Conservation (phyloP, 768 basidiomycete species). For the Chalciporus piperatus region DNA sequence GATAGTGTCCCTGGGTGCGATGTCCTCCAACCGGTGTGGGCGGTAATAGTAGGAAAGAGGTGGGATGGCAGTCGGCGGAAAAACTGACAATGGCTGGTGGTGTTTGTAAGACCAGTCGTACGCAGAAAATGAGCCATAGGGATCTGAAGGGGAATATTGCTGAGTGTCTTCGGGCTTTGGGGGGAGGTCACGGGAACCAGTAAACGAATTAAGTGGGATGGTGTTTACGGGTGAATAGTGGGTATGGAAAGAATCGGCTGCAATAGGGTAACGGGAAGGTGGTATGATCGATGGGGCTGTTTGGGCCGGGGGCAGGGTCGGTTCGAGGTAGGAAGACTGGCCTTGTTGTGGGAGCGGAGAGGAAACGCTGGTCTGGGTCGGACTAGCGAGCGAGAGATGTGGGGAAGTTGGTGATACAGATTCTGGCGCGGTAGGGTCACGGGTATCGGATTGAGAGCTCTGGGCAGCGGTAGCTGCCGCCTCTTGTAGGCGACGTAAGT, state of each 20-base stretch:
- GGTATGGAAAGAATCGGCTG: slow-evolving; percentile 63
- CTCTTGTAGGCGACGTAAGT: slow-evolving; percentile 77
- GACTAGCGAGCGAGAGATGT: slow-evolving; percentile 39
- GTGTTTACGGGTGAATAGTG: slow-evolving; percentile 45
- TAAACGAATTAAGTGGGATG: slow-evolving; percentile 36
- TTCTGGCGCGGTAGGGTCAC: slow-evolving; percentile 37
- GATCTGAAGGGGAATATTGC: slow-evolving; percentile 43
- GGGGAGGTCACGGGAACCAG: slow-evolving; percentile 39
- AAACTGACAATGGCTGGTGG: slow-evolving; percentile 47
- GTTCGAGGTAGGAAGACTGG: slow-evolving; percentile 48
- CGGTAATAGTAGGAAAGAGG: slow-evolving; percentile 74
- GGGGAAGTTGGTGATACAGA: slow-evolving; percentile 47
- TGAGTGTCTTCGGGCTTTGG: slow-evolving; percentile 46
- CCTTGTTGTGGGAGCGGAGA: slow-evolving; percentile 32
- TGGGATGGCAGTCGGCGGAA: slow-evolving; percentile 41
- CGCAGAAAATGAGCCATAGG: slow-evolving; percentile 61
- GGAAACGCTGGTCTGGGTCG: slow-evolving; percentile 46
- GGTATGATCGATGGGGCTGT: slow-evolving; percentile 42
- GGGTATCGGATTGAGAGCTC: slow-evolving; percentile 29
- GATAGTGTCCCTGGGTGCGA: slow-evolving; percentile 79
- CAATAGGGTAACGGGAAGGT: slow-evolving; percentile 69
- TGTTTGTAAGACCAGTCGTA: slow-evolving; percentile 74
- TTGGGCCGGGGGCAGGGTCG: slow-evolving; percentile 42
- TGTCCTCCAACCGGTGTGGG: slow-evolving; percentile 75
- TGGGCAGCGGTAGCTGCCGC: slow-evolving; percentile 56